Conservation (phyloP, 345 rosid genomes). For the Camelina neglecta region DNA sequence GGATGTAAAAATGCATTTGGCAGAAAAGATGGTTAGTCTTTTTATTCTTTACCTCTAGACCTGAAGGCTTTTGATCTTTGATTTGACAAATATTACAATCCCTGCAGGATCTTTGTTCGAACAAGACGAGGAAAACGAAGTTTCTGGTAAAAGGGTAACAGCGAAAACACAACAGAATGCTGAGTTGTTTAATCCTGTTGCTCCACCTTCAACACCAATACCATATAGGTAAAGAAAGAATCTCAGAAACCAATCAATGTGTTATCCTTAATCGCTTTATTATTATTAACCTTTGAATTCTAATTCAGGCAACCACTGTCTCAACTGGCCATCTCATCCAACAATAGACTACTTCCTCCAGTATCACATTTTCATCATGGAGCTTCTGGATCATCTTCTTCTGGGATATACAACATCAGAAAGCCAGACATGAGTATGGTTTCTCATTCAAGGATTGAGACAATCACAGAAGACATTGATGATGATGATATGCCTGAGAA, state of each 20-base stretch:
- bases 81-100: neutral
- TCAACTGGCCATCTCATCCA: slow-evolving; percentile 65
- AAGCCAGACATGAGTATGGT: slow-evolving; percentile 22
- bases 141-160: slow-evolving; percentile 34
- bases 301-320: slow-evolving; percentile 58
- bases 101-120: slow-evolving; percentile 61
- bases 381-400: slow-evolving; percentile 21
- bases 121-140: slow-evolving; percentile 61
- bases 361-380: slow-evolving; percentile 23
- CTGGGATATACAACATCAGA: slow-evolving; percentile 29
- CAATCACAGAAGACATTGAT: slow-evolving; percentile 52
- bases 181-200: slow-evolving; percentile 53
- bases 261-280: neutral
- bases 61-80: neutral
- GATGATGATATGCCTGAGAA: slow-evolving; percentile 49
- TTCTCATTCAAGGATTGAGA: slow-evolving; percentile 41
- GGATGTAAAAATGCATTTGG: slow-evolving; percentile 91
- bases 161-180: slow-evolving; percentile 43
- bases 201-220: slow-evolving; percentile 66
- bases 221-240: slow-evolving; percentile 47
- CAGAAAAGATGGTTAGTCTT: slow-evolving; percentile 70
- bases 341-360: slow-evolving; percentile 40
- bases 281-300: neutral
- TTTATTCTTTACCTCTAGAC: neutral
- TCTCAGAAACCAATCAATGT: slow-evolving; percentile 1